Evolutionary conservation across 2,329 filamentous ascomycete species (phyloP), one percentile per base, ranked within the genome.

Genomic region (Diaporthe batatas): DNA sequence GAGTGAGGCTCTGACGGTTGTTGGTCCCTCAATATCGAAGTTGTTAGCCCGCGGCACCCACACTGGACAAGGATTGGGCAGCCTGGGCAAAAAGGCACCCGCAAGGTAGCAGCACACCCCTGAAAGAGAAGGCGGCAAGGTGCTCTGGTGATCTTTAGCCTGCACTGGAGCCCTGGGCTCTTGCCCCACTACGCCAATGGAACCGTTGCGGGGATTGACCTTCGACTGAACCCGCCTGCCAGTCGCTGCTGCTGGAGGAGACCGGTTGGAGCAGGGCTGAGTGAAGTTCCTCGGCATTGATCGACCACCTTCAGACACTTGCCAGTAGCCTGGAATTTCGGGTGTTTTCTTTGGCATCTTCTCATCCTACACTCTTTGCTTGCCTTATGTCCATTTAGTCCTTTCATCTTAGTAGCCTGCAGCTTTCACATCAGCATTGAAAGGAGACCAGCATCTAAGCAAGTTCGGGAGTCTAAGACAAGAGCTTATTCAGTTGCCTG

Each of bases 271-370:
- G 10, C 44, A 65, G n/a, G 53, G 49, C 34, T 57, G 53, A 10
- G 29, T 36, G 55, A 70, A 70, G 23, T 70, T 70, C 68, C 68
- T 70, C 68, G 68, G 68, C 68, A 70, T 62, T 70, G 47, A 62
- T 44, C 55, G n/a, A 49, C 47, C 53, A 47, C 47, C 34, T 39
- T 44, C 68, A 70, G 32, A 34, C 23, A 67, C 44, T 32, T 67
- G 47, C 62, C 36, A 39, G 62, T 39, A 53, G 62, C 62, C 62
- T 67, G 34, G 32, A 29, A 39, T 34, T 39, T 25, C 32, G 47
- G 47, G n/a, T 36, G 36, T 39, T 67, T 67, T 39, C 23, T 62
- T 53, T 70, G 25, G 53, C 51, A 32, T 57, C 23, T 70, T 62
- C 18, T 62, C 23, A 54, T 67, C 53, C 49, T 67, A 21, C 25